These are phyloP conservation scores for Irineochytrium annulatum DNA, from an alignment of 192 early-diverging fungal genomes.

Conservation along the genomic window DNA sequence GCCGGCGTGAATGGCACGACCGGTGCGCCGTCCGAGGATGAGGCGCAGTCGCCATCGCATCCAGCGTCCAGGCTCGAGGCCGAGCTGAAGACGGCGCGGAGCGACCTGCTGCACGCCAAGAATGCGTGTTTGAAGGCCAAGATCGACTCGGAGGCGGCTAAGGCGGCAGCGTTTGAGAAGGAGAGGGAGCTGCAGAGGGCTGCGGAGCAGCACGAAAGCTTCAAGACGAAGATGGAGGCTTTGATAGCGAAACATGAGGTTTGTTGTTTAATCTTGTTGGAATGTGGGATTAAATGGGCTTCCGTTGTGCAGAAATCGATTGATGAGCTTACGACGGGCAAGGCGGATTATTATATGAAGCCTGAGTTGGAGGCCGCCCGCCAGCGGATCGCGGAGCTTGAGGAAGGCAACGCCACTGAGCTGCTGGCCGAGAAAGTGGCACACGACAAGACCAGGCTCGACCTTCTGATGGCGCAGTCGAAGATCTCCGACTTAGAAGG, in stretches of 20 bases:
- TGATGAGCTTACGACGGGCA: neutral
- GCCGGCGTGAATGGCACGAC: too few relatives aligned
- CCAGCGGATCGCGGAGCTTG: neutral
- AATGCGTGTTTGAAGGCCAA: constrained; percentile 24
- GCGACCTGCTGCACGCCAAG: constrained; percentile 14
- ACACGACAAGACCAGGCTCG: too few relatives aligned
- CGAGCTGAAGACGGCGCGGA: too few relatives aligned
- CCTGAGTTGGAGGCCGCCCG: neutral
- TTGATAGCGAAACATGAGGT: constrained; percentile 1
- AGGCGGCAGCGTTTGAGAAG: constrained; percentile 3
- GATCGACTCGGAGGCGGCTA: constrained; percentile 15
- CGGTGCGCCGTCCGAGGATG: too few relatives aligned
- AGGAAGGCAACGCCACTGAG: too few relatives aligned
- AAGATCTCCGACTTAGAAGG: too few relatives aligned
- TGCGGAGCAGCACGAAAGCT: neutral
- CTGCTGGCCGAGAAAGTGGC: too few relatives aligned
- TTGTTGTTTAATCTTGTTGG: neutral
- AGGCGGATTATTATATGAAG: neutral
- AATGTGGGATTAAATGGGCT: neutral
- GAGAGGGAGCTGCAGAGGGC: neutral
- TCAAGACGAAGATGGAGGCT: neutral
- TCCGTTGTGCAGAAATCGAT: neutral
- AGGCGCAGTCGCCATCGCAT: too few relatives aligned
- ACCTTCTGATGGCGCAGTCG: too few relatives aligned
- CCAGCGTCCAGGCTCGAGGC: too few relatives aligned